phyloP scores from a whole-genome alignment of 202 grass and related monocot genomes.

The Musa balbisiana region DNA sequence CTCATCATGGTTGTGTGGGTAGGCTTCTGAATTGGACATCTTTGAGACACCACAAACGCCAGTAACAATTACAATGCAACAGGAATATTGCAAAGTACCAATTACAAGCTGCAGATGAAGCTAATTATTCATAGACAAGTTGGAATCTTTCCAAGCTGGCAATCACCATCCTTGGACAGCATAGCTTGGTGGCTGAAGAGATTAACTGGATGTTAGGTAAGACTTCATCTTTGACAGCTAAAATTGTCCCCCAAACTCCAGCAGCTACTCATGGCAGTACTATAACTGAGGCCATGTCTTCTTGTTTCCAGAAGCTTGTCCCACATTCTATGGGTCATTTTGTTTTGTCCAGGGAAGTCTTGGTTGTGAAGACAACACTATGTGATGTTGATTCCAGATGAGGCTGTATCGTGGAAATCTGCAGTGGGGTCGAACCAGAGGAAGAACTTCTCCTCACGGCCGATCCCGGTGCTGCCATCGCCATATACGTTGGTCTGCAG shows the following conservation, averaged over 20 bases:
- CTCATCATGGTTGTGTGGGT: slow-evolving; percentile 15
- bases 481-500: slow-evolving; percentile 16
- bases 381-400: slow-evolving; percentile 12
- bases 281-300: too few relatives aligned
- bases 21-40: slow-evolving; percentile 1
- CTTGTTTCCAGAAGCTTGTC: too few relatives aligned
- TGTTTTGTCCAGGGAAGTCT: too few relatives aligned
- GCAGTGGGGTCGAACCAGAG: slow-evolving; percentile 17
- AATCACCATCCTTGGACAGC: neutral
- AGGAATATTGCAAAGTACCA: neutral
- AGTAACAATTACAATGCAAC: neutral
- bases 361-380: neutral
- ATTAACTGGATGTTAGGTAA: neutral
- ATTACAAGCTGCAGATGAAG: neutral
- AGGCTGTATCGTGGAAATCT: slow-evolving; percentile 19
- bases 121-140: neutral
- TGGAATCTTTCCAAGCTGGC: neutral
- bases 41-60: neutral
- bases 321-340: too few relatives aligned
- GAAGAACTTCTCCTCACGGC: slow-evolving; percentile 8
- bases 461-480: neutral
- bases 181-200: neutral
- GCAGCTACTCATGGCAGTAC: too few relatives aligned
- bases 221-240: neutral
- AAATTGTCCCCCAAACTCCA: neutral